A percentile compares a stretch with the other conserved stretches of the same genome.
Conservation (phyloP, 257 asterid species). For the Mentha longifolia region DNA sequence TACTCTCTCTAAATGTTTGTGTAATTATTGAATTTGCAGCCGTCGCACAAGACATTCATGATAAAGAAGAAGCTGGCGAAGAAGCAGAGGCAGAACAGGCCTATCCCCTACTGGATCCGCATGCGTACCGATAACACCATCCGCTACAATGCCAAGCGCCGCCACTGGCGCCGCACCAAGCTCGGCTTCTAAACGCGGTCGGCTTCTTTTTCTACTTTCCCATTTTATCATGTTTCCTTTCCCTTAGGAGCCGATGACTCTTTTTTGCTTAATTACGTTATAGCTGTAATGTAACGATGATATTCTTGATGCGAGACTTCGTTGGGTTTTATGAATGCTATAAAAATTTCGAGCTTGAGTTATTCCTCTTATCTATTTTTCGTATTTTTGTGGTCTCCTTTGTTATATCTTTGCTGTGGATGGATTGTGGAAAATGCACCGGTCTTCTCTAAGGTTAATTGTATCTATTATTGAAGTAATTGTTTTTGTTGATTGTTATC, state of each 20-base stretch:
- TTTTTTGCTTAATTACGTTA: not conserved
- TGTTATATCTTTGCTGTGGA: too few relatives aligned
- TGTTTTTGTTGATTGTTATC: too few relatives aligned
- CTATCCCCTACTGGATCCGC: slow-evolving; percentile 86
- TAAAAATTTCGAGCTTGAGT: too few relatives aligned
- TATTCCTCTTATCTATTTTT: too few relatives aligned
- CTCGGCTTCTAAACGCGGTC: slow-evolving; percentile 63
- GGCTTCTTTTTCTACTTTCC: not conserved
- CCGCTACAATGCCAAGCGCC: slow-evolving; percentile 93
- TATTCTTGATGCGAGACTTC: not conserved
- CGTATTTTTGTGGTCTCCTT: too few relatives aligned
- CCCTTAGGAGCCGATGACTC: slow-evolving; percentile 25
- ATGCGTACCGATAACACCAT: slow-evolving; percentile 87
- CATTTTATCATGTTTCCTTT: slow-evolving; percentile 23
- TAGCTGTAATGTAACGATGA: not conserved
- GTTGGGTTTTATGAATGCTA: too few relatives aligned
- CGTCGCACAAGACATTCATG: slow-evolving; percentile 85
- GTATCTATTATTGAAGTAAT: too few relatives aligned
- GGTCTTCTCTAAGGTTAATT: too few relatives aligned
- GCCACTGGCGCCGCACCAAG: slow-evolving; percentile 98
- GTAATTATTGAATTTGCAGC: slow-evolving; percentile 45
- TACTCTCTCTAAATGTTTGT: not conserved
- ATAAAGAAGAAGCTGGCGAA: slow-evolving; percentile 89
- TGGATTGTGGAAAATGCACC: too few relatives aligned
- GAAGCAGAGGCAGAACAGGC: slow-evolving; percentile 93